phyloP scores from a whole-genome alignment of 2,329 filamentous ascomycete species.

The Colletotrichum tabaci region DNA sequence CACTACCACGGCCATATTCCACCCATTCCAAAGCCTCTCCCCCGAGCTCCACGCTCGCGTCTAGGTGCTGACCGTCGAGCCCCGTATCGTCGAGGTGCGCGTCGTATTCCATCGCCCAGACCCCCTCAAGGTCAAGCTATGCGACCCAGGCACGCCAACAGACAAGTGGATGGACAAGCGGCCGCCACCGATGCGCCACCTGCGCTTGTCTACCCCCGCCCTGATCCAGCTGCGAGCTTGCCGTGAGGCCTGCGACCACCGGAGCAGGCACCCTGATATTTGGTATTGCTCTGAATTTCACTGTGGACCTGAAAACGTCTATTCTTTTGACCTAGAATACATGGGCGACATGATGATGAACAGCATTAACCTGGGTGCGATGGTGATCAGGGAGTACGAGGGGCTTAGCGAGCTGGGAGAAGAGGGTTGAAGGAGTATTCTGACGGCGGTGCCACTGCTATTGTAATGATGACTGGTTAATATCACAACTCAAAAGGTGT shows the following conservation, averaged over 20 bases:
- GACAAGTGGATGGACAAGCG: background rate
- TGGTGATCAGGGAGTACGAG: background rate
- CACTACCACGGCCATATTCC: slow-evolving; percentile 7
- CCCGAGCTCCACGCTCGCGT: slow-evolving; percentile 5
- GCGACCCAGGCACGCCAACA: background rate
- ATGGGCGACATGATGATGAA: slow-evolving; percentile 17
- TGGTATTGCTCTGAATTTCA: background rate
- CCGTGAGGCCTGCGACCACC: slow-evolving; percentile 10
- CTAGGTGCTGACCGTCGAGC: slow-evolving; percentile 17
- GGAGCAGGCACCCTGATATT: background rate
- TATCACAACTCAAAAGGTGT: background rate
- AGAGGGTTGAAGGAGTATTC: background rate
- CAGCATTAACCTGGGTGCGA: slow-evolving; percentile 12
- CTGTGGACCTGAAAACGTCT: slow-evolving; percentile 16
- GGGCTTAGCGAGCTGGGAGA: background rate
- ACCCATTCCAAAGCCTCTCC: slow-evolving; percentile 2
- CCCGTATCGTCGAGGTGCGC: slow-evolving; percentile 24
- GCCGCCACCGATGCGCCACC: slow-evolving; percentile 9
- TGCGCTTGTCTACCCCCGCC: slow-evolving; percentile 6
- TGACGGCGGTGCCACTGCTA: background rate
- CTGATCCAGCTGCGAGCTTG: slow-evolving; percentile 9
- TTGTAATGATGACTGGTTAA: background rate
- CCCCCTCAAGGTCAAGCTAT: background rate
- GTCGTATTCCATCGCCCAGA: background rate
- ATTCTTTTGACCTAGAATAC: slow-evolving; percentile 3